Conservation (phyloP, 78 protist species). For the Dictyostelium capitatum region DNA sequence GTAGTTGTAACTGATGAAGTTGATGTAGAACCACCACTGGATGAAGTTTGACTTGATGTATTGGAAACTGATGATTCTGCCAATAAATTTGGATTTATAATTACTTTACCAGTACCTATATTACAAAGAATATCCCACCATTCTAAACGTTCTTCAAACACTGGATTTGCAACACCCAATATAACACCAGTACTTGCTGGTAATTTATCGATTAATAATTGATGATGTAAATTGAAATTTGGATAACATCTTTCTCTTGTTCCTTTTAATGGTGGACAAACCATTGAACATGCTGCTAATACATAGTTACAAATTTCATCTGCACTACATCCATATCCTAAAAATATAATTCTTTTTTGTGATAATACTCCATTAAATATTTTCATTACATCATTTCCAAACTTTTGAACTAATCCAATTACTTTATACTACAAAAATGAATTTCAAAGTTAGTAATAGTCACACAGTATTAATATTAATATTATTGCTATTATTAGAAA, state of each 20-base stretch:
- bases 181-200: constrained; percentile 79
- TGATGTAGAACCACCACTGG: too few relatives aligned
- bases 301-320: constrained; percentile 82
- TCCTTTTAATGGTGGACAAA: constrained; percentile 88
- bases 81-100: constrained; percentile 47
- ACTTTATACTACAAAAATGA: constrained; percentile 32
- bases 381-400: constrained; percentile 83
- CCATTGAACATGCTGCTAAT: constrained; percentile 84
- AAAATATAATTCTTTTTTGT: constrained; percentile 88
- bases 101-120: constrained; percentile 87
- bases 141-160: constrained; percentile 84
- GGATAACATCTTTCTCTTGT: constrained; percentile 84
- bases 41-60: too few relatives aligned
- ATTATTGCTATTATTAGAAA: background rate
- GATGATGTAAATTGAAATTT: constrained; percentile 85
- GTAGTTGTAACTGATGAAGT: too few relatives aligned
- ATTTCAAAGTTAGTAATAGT: background rate
- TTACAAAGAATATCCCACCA: constrained; percentile 94
- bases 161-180: constrained; percentile 91
- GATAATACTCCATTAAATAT: constrained; percentile 90
- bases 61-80: constrained; percentile 19
- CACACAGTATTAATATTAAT: background rate
- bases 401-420: constrained; percentile 82
- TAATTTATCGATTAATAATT: constrained; percentile 41
- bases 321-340: constrained; percentile 87